Conservation (phyloP, 2,329 filamentous ascomycete genomes). For the Colletotrichum destructivum region DNA sequence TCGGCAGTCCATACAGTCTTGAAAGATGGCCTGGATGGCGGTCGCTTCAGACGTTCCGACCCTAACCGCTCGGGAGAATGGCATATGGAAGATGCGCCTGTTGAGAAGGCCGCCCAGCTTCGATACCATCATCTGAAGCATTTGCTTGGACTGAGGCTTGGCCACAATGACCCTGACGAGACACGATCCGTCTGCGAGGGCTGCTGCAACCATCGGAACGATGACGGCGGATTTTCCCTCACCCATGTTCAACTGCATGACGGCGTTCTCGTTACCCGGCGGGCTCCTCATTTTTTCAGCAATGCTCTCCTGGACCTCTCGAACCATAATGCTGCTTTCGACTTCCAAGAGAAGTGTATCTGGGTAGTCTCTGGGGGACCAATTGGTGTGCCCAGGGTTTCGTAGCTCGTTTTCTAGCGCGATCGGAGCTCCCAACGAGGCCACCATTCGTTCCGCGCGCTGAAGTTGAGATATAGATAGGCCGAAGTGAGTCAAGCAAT, state of each 20-base stretch:
- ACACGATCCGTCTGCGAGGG: conserved; percentile 64
- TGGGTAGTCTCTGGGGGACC: conserved; percentile 65
- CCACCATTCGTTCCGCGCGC: conserved; percentile 58
- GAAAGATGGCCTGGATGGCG: conserved; percentile 55
- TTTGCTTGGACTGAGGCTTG: conserved; percentile 74
- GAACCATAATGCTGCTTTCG: conserved; percentile 74
- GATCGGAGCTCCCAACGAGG: neutral
- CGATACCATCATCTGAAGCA: conserved; percentile 68
- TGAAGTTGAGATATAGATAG: conserved; percentile 58
- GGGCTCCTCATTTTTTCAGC: conserved; percentile 69
- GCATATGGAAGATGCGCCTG: conserved; percentile 69
- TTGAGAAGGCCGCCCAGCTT: conserved; percentile 71
- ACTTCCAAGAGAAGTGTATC: conserved; percentile 77
- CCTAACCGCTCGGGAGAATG: conserved; percentile 68
- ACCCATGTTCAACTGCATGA: conserved; percentile 81
- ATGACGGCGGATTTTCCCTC: conserved; percentile 81
- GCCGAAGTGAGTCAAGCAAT: conserved; percentile 56
- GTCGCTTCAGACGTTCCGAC: conserved; percentile 51
- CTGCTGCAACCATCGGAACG: conserved; percentile 72
- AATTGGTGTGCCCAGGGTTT: conserved; percentile 70
- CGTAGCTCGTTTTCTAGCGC: conserved; percentile 59
- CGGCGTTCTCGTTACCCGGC: conserved; percentile 57
- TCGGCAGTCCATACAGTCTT: conserved; percentile 62
- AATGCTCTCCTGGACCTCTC: conserved; percentile 72
- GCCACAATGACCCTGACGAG: conserved; percentile 73